phyloP scores from a whole-genome alignment of 2,329 filamentous ascomycete species.

The Apiospora arundinis region DNA sequence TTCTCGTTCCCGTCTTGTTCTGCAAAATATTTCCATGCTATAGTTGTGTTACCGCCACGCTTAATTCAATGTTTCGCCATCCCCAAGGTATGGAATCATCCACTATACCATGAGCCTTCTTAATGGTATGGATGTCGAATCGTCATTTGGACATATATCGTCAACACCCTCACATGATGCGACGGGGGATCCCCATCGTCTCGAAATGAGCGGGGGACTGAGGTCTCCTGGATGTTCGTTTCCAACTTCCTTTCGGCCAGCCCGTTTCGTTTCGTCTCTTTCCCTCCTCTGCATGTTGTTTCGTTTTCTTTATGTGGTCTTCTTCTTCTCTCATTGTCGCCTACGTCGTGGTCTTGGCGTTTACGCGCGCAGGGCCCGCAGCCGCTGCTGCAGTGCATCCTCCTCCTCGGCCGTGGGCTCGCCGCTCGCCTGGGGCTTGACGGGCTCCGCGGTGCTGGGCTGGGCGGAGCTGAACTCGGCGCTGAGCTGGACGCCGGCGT shows the following conservation, averaged over 20 bases:
- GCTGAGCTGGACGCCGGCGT: slow-evolving; percentile 82
- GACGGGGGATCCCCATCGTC: background rate
- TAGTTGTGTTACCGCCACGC: background rate
- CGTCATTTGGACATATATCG: background rate
- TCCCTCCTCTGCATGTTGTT: background rate
- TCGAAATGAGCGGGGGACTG: background rate
- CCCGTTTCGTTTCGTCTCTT: background rate
- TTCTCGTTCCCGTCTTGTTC: background rate
- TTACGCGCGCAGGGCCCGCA: slow-evolving; percentile 61
- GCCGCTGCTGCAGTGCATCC: slow-evolving; percentile 71
- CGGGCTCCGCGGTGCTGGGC: slow-evolving; percentile 63
- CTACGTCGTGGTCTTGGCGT: slow-evolving; percentile 13
- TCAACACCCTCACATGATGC: background rate
- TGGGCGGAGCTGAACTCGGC: slow-evolving; percentile 71
- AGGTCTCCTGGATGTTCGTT: background rate
- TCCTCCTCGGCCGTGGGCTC: slow-evolving; percentile 81
- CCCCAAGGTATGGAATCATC: background rate
- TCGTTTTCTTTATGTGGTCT: background rate
- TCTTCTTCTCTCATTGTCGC: slow-evolving; percentile 6
- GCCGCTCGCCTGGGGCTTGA: slow-evolving; percentile 49
- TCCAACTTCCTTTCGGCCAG: background rate
- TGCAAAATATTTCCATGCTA: background rate
- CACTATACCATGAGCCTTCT: background rate
- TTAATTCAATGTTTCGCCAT: background rate
- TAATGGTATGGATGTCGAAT: fast-evolving